A percentile compares a stretch with the other conserved stretches of the same genome.
Evolutionary conservation across 805 yeast genomes (phyloP).

Genomic region (Metschnikowia drakensbergensis): DNA sequence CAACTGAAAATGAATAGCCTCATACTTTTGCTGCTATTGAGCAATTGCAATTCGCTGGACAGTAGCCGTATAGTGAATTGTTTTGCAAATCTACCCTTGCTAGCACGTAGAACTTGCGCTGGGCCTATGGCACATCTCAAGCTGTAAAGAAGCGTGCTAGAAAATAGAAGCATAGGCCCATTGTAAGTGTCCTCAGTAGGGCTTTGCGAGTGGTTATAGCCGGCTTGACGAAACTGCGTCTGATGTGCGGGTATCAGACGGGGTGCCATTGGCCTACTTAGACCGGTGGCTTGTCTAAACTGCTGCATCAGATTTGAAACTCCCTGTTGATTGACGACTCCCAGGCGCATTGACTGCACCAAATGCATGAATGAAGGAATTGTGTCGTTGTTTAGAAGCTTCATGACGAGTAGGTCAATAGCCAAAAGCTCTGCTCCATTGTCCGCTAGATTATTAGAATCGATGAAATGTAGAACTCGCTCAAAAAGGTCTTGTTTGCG

Average conservation of each 20-base stretch:
- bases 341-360: slow-evolving; percentile 26
- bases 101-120: slow-evolving; percentile 42
- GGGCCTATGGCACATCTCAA: slow-evolving; percentile 45
- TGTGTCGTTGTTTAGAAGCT: slow-evolving; percentile 31
- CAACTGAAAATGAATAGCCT: slow-evolving; percentile 57
- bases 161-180: slow-evolving; percentile 46
- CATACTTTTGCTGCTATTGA: slow-evolving; percentile 21
- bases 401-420: slow-evolving; percentile 40
- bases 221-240: not conserved
- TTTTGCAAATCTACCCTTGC: slow-evolving; percentile 43
- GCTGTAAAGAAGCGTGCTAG: slow-evolving; percentile 53
- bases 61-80: slow-evolving; percentile 38
- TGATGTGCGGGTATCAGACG: not conserved
- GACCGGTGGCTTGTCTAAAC: not conserved
- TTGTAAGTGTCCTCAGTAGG: slow-evolving; percentile 9
- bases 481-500: slow-evolving; percentile 58
- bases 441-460: slow-evolving; percentile 36
- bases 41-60: slow-evolving; percentile 36
- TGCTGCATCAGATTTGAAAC: slow-evolving; percentile 9
- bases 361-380: slow-evolving; percentile 36
- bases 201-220: not conserved
- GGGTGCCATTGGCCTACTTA: not conserved
- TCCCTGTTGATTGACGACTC: slow-evolving; percentile 17
- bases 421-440: slow-evolving; percentile 45
- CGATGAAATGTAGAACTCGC: slow-evolving; percentile 46